A percentile compares a stretch with the other conserved stretches of the same genome.
Evolutionary conservation across 768 basidiomycete species (phyloP).

Genomic region (Suillus ampliporus): DNA sequence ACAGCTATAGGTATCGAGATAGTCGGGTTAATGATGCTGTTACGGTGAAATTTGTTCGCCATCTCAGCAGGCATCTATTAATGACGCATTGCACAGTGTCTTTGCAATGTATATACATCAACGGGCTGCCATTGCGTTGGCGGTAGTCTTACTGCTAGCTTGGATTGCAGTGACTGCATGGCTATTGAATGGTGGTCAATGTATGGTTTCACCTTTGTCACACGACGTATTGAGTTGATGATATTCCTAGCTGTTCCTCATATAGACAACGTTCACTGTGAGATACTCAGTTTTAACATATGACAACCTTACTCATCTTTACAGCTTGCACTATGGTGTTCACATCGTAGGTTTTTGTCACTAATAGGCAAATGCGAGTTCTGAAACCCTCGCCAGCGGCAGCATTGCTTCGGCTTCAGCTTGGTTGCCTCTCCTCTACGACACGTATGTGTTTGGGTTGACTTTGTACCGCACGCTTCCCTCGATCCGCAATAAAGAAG

Average conservation of each 20-base stretch:
- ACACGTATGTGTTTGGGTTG: slow-evolving; percentile 41
- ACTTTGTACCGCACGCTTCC: slow-evolving; percentile 38
- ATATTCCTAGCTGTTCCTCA: slow-evolving; percentile 20
- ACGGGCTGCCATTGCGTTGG: slow-evolving; percentile 15
- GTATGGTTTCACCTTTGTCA: slow-evolving; percentile 41
- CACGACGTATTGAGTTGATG: slow-evolving; percentile 11
- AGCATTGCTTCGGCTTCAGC: slow-evolving; percentile 41
- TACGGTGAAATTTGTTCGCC: slow-evolving; percentile 37
- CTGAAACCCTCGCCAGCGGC: slow-evolving; percentile 17
- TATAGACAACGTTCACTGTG: slow-evolving; percentile 13
- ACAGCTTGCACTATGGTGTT: slow-evolving; percentile 51
- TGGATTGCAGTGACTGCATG: slow-evolving; percentile 57
- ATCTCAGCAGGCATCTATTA: neutral
- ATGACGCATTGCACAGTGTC: slow-evolving; percentile 14
- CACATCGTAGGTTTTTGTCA: slow-evolving; percentile 24
- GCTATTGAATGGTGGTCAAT: slow-evolving; percentile 55
- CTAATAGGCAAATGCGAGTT: neutral
- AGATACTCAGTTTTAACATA: slow-evolving; percentile 15
- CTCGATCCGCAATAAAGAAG: slow-evolving; percentile 21
- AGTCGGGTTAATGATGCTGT: slow-evolving; percentile 49
- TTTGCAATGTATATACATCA: slow-evolving; percentile 21
- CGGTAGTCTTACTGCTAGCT: slow-evolving; percentile 41
- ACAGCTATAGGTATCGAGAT: slow-evolving; percentile 47
- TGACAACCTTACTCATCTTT: slow-evolving; percentile 33
- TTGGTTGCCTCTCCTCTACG: slow-evolving; percentile 48